Evolutionary conservation across 352 stramenopile genomes (phyloP), one percentile per base, ranked within the genome.

Genomic region (Globisporangium carolinianum): DNA sequence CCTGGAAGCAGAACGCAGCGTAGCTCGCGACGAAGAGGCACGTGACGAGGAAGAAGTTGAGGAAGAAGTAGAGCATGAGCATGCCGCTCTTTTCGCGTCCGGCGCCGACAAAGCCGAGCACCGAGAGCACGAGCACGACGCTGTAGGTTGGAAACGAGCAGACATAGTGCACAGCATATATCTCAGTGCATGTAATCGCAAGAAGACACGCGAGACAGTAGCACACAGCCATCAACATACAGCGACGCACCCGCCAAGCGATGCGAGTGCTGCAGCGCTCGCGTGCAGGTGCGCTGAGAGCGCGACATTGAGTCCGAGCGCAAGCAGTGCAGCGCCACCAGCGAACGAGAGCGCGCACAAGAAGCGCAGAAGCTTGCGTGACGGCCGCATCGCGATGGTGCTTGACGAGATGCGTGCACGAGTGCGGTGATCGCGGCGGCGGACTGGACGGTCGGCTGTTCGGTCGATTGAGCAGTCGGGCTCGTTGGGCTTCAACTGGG

Each of bases 11-110:
- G 51, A 92, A 79, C 3, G 79, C 74, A 11, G 76, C 69, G 60
- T 86, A 89, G 57, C 70, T 85, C 11, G 69, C 66, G 11, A 88
- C 65, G 15, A 92, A 75, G 24, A 92, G 76, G 11, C 66, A 68
- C 39, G 78, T 71, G 58, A 81, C 61, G 36, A 92, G 68, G 51
- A 83, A 47, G 42, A 92, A 87, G 65, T 89, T 79, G 52, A 76
- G 54, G 66, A 86, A 90, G 71, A 92, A 92, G 66, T 76, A 92
- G 57, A 80, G 49, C 71, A 90, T 73, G 42, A 92, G 65, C 58
- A 86, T 50, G 24, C 60, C 66, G 49, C 76, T 88, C 63, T 89
- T 92, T 63, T 87, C 79, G 12, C 70, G 69, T 2, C 72, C 73
- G 2, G 79, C 78, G 66, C 79, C 82, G 0, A 85, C 62, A 45